Evolutionary conservation across 2,329 filamentous ascomycete genomes (phyloP).

Genomic region (Talaromyces sp.): DNA sequence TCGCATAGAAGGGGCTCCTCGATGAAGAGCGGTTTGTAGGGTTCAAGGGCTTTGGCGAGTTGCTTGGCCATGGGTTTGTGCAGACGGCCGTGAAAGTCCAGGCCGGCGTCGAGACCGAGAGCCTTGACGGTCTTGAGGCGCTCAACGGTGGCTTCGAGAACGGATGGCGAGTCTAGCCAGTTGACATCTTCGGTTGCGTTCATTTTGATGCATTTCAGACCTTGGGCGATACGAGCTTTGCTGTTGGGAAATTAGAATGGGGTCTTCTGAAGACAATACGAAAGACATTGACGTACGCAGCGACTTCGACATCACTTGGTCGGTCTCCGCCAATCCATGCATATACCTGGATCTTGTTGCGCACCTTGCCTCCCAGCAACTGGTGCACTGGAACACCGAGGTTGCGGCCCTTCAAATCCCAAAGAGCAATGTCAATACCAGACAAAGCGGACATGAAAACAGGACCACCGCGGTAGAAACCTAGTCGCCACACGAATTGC

Average conservation of each 20-base stretch:
- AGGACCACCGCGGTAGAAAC: slow-evolving; percentile 72
- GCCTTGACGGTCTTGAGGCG: slow-evolving; percentile 64
- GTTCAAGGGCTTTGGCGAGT: slow-evolving; percentile 61
- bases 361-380: slow-evolving; percentile 67
- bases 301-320: slow-evolving; percentile 58
- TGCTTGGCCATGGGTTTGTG: slow-evolving; percentile 81
- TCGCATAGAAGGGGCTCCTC: slow-evolving; percentile 69
- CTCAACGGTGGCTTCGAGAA: slow-evolving; percentile 59
- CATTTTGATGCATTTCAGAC: slow-evolving; percentile 59
- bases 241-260: slow-evolving; percentile 30
- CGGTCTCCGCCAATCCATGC: slow-evolving; percentile 74
- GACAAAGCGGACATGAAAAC: slow-evolving; percentile 76
- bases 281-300: slow-evolving; percentile 20
- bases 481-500: slow-evolving; percentile 65
- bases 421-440: slow-evolving; percentile 73
- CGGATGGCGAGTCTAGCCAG: slow-evolving; percentile 68
- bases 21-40: slow-evolving; percentile 66
- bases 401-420: slow-evolving; percentile 67
- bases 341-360: slow-evolving; percentile 66
- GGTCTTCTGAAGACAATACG: not conserved
- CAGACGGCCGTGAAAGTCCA: slow-evolving; percentile 73
- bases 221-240: slow-evolving; percentile 38
- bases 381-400: slow-evolving; percentile 66
- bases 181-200: slow-evolving; percentile 71
- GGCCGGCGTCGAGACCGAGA: slow-evolving; percentile 64